Evolutionary conservation across 2,329 filamentous ascomycete genomes (phyloP).

Genomic region (Sporothrix phasma): DNA sequence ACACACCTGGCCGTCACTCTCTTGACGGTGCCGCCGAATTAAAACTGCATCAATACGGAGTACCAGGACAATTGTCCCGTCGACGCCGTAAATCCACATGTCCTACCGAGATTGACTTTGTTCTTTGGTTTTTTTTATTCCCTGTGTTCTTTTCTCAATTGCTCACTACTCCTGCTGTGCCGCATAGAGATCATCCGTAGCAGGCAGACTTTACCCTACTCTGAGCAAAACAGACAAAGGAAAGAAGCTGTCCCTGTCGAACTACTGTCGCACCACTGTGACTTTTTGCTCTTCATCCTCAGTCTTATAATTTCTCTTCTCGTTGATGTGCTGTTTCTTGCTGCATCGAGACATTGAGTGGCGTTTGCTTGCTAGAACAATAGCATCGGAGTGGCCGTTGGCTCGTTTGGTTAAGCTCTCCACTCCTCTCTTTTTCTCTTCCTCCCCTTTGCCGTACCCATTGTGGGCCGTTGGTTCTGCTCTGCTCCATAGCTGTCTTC

Average conservation of each 20-base stretch:
- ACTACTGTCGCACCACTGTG: not conserved
- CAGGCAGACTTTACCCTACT: no score
- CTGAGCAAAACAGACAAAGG: not conserved
- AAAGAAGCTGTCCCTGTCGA: not conserved
- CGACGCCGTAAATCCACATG: not conserved
- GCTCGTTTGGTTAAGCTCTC: not conserved
- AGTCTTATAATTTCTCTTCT: not conserved
- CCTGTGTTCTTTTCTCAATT: not conserved
- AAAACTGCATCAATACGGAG: not conserved
- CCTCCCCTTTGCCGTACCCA: not conserved
- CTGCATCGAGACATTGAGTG: not conserved
- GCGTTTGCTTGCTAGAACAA: not conserved
- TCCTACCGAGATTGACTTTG: not conserved
- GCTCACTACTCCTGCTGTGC: no score
- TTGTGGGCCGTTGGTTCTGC: not conserved
- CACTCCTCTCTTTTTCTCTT: not conserved
- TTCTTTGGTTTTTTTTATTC: not conserved
- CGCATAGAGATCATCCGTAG: no score
- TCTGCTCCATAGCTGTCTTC: not conserved
- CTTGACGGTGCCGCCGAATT: not conserved
- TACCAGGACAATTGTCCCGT: not conserved
- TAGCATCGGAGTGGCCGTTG: not conserved
- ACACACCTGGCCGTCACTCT: not conserved
- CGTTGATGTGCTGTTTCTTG: not conserved
- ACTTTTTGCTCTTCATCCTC: not conserved